Evolutionary conservation across 169 alveolate genomes (phyloP).

Genomic region (Eimeria zaria): DNA sequence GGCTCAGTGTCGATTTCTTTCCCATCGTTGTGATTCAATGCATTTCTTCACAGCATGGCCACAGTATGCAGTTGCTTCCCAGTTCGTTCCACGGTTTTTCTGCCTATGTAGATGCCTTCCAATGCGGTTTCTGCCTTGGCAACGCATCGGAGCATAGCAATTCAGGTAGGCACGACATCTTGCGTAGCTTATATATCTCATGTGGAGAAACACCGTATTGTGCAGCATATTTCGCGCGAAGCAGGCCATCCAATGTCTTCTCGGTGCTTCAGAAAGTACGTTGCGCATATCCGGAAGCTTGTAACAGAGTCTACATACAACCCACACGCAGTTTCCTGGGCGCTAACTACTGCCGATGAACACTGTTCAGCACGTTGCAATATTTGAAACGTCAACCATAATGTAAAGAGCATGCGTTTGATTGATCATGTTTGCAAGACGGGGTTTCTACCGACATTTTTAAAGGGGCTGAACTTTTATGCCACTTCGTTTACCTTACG

Average conservation of each 20-base stretch:
- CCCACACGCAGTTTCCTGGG: too few species aligned
- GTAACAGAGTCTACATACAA: background rate
- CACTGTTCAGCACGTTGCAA: background rate
- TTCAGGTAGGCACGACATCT: background rate
- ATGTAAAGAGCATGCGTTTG: background rate
- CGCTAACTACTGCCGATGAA: background rate
- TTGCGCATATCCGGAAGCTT: background rate
- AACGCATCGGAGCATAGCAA: background rate
- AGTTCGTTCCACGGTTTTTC: background rate
- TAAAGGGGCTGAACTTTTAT: too few species aligned
- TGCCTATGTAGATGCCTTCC: too few species aligned
- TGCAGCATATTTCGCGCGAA: background rate
- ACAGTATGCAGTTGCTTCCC: background rate
- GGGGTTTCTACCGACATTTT: too few species aligned
- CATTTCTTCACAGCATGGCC: background rate
- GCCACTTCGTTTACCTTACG: too few species aligned
- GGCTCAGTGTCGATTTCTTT: background rate
- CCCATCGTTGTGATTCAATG: background rate
- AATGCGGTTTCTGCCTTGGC: background rate
- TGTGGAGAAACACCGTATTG: background rate
- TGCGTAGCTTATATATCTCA: background rate
- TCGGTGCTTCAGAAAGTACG: background rate
- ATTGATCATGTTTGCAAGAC: background rate
- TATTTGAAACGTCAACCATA: background rate
- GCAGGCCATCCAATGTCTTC: background rate